Evolutionary conservation across 305 asterid genomes (phyloP), one percentile per base, ranked within the genome.

Genomic region (Lippia alba): DNA sequence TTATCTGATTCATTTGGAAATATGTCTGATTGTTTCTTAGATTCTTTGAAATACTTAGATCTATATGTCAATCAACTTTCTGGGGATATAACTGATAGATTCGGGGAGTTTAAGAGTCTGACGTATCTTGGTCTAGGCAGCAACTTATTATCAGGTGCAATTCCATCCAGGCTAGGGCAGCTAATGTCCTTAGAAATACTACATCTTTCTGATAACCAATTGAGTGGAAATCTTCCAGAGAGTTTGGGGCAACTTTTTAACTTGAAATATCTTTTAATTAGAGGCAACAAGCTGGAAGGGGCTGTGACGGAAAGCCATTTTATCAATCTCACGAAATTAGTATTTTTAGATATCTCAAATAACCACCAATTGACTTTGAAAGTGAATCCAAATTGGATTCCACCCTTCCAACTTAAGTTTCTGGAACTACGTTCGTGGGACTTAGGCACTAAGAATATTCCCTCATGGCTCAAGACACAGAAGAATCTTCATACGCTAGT

Each of bases 171-270:
- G 46, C 12, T 66, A 11, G 73, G 56, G 36, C 68, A 45, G 56
- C 17, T 76, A 61, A 40, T 36, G 0, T 70, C 74, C 17, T 17
- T 70, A 36, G 67, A 45, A 58, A 0, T 1, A 2, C 70, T n/a
- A 9, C 0, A 4, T 0, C 33, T 81, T 33, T 3, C 49, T 3
- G 12, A 0, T 11, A 80, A 80, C 74, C 59, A 68, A 30, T 17
- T 79, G 7, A 68, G 33, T 6, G 81, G 78, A 24, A 65, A 46
- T 45, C 72, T 80, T 59, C 84, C 84, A 0, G 30, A 16, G 34
- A 76, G 73, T 74, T 46, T 72, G 3, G 81, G 81, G 0, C 55
- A 57, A n/a, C 78, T 71, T 49, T 56, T 0, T 9, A 66, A 62
- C 14, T 57, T 76, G 40, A 5, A 19, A 12, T 0, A 1, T 4